phyloP scores from a whole-genome alignment of 768 basidiomycete genomes.

The Candolleomyces eurysporus region DNA sequence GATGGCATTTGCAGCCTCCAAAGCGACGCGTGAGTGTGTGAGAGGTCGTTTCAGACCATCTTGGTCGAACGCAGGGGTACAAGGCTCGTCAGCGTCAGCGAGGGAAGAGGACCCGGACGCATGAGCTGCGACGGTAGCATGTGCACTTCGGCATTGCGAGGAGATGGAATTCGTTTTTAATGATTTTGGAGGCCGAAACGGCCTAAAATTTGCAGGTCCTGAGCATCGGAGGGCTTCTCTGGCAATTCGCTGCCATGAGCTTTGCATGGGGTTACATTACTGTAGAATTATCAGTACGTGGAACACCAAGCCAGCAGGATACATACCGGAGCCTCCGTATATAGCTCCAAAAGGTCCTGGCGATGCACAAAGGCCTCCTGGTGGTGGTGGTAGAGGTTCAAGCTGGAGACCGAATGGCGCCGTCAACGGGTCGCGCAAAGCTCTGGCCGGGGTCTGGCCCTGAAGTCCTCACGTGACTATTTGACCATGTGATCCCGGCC shows the following conservation, averaged over 20 bases:
- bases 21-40: slow-evolving; percentile 17
- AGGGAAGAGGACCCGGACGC: neutral
- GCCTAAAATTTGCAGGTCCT: slow-evolving; percentile 12
- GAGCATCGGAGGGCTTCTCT: slow-evolving; percentile 30
- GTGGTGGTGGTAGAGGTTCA: neutral
- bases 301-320: too few relatives aligned
- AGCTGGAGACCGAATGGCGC: neutral
- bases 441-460: slow-evolving; percentile 3
- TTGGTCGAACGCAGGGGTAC: neutral
- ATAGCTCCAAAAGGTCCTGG: too few relatives aligned
- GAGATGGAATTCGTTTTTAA: neutral
- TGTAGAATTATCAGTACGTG: slow-evolving; percentile 10
- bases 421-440: neutral
- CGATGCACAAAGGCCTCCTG: neutral
- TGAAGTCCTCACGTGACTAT: neutral
- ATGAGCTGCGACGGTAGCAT: neutral
- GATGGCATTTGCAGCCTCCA: slow-evolving; percentile 50
- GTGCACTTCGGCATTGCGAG: neutral
- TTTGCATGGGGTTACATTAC: slow-evolving; percentile 76
- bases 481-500: too few relatives aligned
- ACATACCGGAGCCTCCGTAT: too few relatives aligned
- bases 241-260: slow-evolving; percentile 55
- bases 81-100: neutral
- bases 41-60: neutral
- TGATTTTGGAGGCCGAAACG: neutral